Percentiles rank a stretch among this genome's conserved stretches.
Conservation (phyloP, 176 grass and related monocot genomes). For the Elymus sibiricus region DNA sequence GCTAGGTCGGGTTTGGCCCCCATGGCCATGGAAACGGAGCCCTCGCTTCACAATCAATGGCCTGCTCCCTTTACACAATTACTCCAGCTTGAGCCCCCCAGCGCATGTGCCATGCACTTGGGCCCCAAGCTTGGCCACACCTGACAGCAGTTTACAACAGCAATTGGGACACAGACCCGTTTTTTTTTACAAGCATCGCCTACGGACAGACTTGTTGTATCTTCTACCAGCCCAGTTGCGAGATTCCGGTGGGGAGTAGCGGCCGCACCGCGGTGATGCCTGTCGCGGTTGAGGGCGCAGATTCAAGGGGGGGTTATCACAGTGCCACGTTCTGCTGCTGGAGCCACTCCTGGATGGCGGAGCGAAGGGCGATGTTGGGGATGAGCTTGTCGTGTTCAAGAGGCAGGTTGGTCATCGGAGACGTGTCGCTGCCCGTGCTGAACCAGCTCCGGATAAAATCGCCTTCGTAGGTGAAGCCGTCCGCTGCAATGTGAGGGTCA, state of each 20-base stretch:
- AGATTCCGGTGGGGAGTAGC: neutral
- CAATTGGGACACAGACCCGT: neutral
- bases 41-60: neutral
- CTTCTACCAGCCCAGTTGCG: neutral
- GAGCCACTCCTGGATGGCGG: conserved; percentile 42
- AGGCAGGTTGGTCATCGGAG: conserved; percentile 36
- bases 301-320: neutral
- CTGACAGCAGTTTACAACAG: neutral
- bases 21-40: neutral
- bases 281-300: neutral
- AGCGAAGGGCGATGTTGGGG: conserved; percentile 34
- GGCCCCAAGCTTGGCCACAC: neutral
- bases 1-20: neutral
- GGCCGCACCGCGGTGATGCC: neutral
- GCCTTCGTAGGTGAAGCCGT: conserved; percentile 43
- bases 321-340: conserved; percentile 10
- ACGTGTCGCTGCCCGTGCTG: conserved; percentile 5
- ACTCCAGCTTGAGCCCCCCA: neutral
- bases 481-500: conserved; percentile 39
- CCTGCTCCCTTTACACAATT: neutral
- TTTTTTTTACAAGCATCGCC: neutral
- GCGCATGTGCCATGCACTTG: too few species aligned
- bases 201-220: neutral
- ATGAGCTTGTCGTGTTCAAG: conserved; percentile 31
- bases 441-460: conserved; percentile 36